phyloP scores from a whole-genome alignment of 2,329 filamentous ascomycete genomes.

The Penicillium carneum region DNA sequence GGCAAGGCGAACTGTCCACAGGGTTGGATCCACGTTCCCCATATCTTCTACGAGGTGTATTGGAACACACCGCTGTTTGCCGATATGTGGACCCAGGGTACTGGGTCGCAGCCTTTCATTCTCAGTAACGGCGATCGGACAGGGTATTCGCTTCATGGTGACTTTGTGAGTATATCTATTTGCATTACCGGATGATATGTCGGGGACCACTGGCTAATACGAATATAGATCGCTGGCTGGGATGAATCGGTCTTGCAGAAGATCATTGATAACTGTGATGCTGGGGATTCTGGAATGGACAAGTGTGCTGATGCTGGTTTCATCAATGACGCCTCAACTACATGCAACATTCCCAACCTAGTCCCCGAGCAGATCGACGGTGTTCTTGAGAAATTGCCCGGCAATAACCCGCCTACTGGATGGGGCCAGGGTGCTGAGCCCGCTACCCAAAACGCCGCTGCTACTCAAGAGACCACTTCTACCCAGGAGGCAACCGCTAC shows the following conservation, averaged over 20 bases:
- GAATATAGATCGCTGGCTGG: slow-evolving; percentile 25
- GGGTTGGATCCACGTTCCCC: slow-evolving; percentile 26
- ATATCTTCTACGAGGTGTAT: slow-evolving; percentile 32
- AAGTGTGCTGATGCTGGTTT: slow-evolving; percentile 24
- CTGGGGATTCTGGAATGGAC: slow-evolving; percentile 27
- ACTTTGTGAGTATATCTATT: slow-evolving; percentile 22
- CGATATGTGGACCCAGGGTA: slow-evolving; percentile 21
- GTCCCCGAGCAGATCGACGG: slow-evolving; percentile 25
- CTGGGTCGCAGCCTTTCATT: slow-evolving; percentile 24
- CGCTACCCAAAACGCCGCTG: too few relatives aligned
- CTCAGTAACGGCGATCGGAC: slow-evolving; percentile 27
- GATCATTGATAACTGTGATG: slow-evolving; percentile 28
- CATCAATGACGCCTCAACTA: slow-evolving; percentile 21
- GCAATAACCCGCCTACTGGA: slow-evolving; percentile 26
- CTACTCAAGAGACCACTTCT: too few relatives aligned
- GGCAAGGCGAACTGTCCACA: slow-evolving; percentile 25
- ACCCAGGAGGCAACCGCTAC: too few relatives aligned
- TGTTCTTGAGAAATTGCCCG: slow-evolving; percentile 26
- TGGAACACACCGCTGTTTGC: slow-evolving; percentile 27
- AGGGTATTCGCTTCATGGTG: slow-evolving; percentile 27
- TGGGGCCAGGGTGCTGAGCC: slow-evolving; percentile 20
- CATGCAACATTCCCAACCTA: slow-evolving; percentile 27
- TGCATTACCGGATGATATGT: too few relatives aligned
- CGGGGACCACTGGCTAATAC: slow-evolving; percentile 1
- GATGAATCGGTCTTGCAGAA: slow-evolving; percentile 25